Base-by-base conservation (phyloP, 2,329 filamentous ascomycete species). In the Plenodomus biglobosus region DNA sequence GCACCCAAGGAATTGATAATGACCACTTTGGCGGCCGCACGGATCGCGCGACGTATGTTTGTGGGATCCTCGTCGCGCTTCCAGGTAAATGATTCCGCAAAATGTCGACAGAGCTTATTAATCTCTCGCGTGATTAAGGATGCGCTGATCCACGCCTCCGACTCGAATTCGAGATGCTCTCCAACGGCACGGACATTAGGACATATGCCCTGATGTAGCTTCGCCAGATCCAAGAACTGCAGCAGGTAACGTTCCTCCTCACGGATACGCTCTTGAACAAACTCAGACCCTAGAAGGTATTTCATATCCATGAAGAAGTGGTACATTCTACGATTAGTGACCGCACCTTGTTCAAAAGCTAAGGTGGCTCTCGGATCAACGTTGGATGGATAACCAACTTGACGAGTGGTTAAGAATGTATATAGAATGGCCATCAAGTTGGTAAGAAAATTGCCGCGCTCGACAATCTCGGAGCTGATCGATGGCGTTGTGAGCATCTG, bases 91-190 rank as follows among this genome's bases (percentile, higher is more conserved):
- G 94, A 86, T 61, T 95, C 89, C 0, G 91, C 86, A 48, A 97
- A 87, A 62, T 94, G 88, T 54, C 92, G 82, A 65, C 92, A 96
- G 32, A 97, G 81, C 44, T 90, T 85, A 68, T 97, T 97, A 70
- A 99, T 92, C 70, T 99, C 92, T 42, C 92, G 83, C 41, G 94
- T 96, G 48, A 99, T 88, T 42, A 97, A 80, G 6, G 92, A 96
- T 3, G 94, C 92, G 48, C 90, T 95, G 44, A 99, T 97, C 94
- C 94, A 99, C 17, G 90, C 88, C 73, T 99, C 95, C 1, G 92
- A 95, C 73, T 99, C 94, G 66, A 97, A 99, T 71, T 99, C 95
- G 24, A 99, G 89, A 69, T 99, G 94, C 66, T 97, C 94, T 15
- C 92, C 91, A 18, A 96, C 84, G 2, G 92, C 94, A 53, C 95